phyloP scores from a whole-genome alignment of 2,329 filamentous ascomycete genomes.

The Cytospora schulzeri region DNA sequence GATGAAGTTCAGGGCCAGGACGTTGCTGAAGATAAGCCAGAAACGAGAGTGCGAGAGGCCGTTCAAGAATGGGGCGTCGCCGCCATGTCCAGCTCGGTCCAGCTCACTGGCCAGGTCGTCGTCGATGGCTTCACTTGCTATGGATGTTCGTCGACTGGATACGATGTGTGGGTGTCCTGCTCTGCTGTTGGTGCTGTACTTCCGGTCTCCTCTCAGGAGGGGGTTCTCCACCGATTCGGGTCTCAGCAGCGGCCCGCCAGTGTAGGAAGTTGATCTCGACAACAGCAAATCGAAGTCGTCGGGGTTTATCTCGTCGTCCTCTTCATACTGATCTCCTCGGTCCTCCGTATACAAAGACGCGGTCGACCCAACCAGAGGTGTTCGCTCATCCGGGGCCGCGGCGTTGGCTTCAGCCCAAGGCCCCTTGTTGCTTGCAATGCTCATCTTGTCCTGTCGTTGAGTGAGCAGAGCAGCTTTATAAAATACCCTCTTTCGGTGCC shows the following conservation, averaged over 20 bases:
- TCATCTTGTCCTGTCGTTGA: constrained; percentile 6
- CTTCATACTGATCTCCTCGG: constrained; percentile 4
- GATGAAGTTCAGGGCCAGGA: constrained; percentile 61
- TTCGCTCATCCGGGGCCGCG: constrained; percentile 22
- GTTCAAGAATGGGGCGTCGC: constrained; percentile 42
- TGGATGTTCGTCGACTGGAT: constrained; percentile 19
- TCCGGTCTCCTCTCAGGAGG: constrained; percentile 42
- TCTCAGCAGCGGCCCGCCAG: constrained; percentile 42
- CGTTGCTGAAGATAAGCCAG: constrained; percentile 62
- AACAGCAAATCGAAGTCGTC: constrained; percentile 43
- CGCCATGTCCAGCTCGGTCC: not conserved
- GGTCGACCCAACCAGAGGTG: constrained; percentile 19
- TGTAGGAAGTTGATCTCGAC: constrained; percentile 43
- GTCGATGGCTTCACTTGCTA: constrained; percentile 18
- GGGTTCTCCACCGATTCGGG: constrained; percentile 45
- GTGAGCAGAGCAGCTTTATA: not conserved
- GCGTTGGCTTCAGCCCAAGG: constrained; percentile 3
- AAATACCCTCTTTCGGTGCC: not conserved
- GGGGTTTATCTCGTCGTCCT: constrained; percentile 33
- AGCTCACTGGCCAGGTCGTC: constrained; percentile 8
- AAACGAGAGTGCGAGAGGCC: constrained; percentile 54
- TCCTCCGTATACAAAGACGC: not conserved
- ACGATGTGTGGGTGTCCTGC: constrained; percentile 7
- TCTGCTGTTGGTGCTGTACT: constrained; percentile 32
- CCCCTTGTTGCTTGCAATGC: not conserved